Evolutionary conservation across 2,329 filamentous ascomycete species (phyloP).

Genomic region (Aureobasidium vineae): DNA sequence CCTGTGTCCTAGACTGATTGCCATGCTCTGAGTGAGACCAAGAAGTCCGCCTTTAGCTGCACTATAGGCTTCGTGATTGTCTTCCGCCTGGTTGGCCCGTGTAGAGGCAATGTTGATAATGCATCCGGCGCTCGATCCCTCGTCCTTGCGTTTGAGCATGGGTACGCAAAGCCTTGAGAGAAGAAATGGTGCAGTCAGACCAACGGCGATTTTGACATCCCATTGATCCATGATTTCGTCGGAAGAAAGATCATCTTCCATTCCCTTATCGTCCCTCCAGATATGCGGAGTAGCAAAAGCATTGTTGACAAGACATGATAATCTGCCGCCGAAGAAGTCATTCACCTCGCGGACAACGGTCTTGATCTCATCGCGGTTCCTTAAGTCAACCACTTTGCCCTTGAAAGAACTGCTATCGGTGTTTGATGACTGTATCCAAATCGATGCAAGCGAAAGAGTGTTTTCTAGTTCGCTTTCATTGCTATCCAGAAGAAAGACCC

Average conservation of each 20-base stretch:
- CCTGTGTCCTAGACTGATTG: conserved; percentile 46
- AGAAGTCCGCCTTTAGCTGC: conserved; percentile 53
- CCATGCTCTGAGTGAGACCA: conserved; percentile 52
- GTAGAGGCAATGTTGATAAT: conserved; percentile 53
- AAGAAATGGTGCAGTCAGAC: conserved; percentile 40
- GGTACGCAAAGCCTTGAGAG: conserved; percentile 30
- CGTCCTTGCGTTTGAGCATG: conserved; percentile 30
- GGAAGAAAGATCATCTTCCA: conserved; percentile 22
- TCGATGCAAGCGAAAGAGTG: conserved; percentile 34
- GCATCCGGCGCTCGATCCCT: conserved; percentile 23
- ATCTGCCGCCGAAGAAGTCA: conserved; percentile 39
- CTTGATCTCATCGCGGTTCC: conserved; percentile 37
- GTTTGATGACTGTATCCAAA: conserved; percentile 10
- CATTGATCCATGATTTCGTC: conserved; percentile 27
- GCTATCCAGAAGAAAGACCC: conserved; percentile 44
- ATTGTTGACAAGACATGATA: conserved; percentile 48
- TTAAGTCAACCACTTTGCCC: conserved; percentile 32
- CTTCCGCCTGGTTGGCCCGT: conserved; percentile 51
- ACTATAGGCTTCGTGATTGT: conserved; percentile 52
- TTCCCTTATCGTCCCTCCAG: conserved; percentile 20
- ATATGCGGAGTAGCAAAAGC: conserved; percentile 33
- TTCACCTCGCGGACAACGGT: conserved; percentile 36
- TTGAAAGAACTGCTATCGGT: not conserved
- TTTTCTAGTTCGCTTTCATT: conserved; percentile 43
- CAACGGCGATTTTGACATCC: conserved; percentile 29